These are phyloP conservation scores for Xanthoconium purpureum DNA, from an alignment of 768 basidiomycete species.

Conservation along the genomic window DNA sequence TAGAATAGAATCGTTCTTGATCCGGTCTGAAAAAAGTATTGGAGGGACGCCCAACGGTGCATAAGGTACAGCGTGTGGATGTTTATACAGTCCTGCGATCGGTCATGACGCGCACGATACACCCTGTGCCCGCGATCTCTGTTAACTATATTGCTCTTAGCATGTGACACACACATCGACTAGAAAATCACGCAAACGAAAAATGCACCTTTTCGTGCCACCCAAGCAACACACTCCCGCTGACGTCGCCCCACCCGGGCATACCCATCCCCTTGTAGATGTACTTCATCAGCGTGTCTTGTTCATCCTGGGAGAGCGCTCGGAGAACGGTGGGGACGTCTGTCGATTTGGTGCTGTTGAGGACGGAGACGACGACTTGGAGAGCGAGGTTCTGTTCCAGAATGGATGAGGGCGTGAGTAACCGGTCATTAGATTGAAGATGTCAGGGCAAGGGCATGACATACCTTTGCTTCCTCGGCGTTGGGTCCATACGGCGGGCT, in stretches of 20 bases:
- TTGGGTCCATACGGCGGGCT: constrained; percentile 85
- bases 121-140: constrained; percentile 90
- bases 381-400: constrained; percentile 66
- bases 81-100: constrained; percentile 56
- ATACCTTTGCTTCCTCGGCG: constrained; percentile 88
- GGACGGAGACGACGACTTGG: constrained; percentile 77
- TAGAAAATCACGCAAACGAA: background rate
- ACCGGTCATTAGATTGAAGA: background rate
- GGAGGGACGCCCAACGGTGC: background rate
- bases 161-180: background rate
- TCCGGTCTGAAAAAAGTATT: background rate
- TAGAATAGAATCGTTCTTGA: background rate
- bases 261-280: constrained; percentile 94
- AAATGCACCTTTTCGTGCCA: constrained; percentile 92
- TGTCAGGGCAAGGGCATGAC: background rate
- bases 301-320: constrained; percentile 64
- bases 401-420: background rate
- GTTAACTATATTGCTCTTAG: constrained; percentile 57
- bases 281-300: constrained; percentile 96
- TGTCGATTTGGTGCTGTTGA: constrained; percentile 90
- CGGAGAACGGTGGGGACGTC: constrained; percentile 80
- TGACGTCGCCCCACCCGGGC: constrained; percentile 58
- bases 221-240: constrained; percentile 61
- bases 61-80: background rate
- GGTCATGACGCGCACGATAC: constrained; percentile 86